Conservation (phyloP, 2,329 filamentous ascomycete species). For the Apiospora pterosperma region DNA sequence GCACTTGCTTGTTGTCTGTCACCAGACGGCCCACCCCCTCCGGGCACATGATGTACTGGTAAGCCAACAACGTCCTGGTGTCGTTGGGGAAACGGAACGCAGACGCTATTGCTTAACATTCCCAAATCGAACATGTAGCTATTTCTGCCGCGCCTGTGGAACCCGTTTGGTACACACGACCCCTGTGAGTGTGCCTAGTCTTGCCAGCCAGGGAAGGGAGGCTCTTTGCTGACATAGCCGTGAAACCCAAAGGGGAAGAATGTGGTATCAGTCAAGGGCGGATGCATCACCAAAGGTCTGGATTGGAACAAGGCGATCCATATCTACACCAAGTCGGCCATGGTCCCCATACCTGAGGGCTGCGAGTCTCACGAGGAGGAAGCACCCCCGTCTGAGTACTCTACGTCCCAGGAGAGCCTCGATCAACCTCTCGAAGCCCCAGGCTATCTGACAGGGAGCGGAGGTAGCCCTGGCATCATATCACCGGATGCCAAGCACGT, state of each 20-base stretch:
- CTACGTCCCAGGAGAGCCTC: constrained; percentile 40
- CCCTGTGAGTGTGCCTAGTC: constrained; percentile 37
- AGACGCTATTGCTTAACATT: neutral
- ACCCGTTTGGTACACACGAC: constrained; percentile 62
- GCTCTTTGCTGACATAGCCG: neutral
- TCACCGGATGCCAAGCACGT: neutral
- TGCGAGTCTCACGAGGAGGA: constrained; percentile 55
- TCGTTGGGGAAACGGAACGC: neutral
- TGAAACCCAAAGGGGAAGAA: constrained; percentile 43
- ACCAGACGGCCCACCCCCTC: constrained; percentile 53
- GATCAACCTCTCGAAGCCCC: constrained; percentile 39
- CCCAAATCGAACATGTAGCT: constrained; percentile 34
- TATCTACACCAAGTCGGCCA: constrained; percentile 65
- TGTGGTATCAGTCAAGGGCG: constrained; percentile 63
- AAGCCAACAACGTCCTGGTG: constrained; percentile 16
- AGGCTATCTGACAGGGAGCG: constrained; percentile 29
- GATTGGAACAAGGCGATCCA: constrained; percentile 60
- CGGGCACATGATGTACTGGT: constrained; percentile 58
- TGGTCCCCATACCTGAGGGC: constrained; percentile 66
- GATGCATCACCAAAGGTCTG: constrained; percentile 57
- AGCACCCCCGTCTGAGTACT: constrained; percentile 36
- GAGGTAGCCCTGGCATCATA: constrained; percentile 21
- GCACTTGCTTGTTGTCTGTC: too few species aligned
- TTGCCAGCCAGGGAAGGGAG: neutral
- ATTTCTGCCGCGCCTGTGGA: constrained; percentile 66